Base-by-base conservation (phyloP, 179 eudicot genomes). In the Gypsophila paniculata region DNA sequence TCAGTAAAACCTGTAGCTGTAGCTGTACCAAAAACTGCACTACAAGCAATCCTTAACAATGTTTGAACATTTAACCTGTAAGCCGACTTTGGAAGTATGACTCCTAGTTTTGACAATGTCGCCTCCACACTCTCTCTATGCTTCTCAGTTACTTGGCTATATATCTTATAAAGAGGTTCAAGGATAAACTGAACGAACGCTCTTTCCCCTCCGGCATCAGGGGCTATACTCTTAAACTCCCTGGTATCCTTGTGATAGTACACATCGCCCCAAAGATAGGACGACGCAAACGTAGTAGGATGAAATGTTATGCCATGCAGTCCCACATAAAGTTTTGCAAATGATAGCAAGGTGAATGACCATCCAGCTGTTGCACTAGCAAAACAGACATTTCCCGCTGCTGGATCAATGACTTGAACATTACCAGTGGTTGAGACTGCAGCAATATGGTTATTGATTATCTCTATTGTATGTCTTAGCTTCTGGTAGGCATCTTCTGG, bases 121-220 rank as follows among this genome's bases (percentile, higher is more conserved):
- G 90, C 74, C 84, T 94, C 99, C 70, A 94, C 99, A 71, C 99
- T 94, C 88, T 90, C 90, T 79, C 88, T 91, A 73, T 94, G 99
- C 77, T 94, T 97, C 79, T 97, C 99, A 67, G 92, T 83, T n/a
- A 94, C 99, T 84, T 94, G 99, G 80, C 97, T 94, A 68, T 94
- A 94, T 69, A 94, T 79, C 81, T 94, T 91, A 81, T 94, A 94
- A 7, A 94, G 87, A 5, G 99, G 99, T 46, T 94, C 99, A 15
- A 94, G 91, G 60, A 94, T 84, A 83, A 94, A 94, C 76, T 91
- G 92, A 62, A 94, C 94, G 81, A 94, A 94, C 38, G 97, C 81
- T 63, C 99, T 86, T 74, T 94, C 99, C 57, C 80, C 97, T 68
- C 97, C 97, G 71, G 81, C 74, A 10, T 85, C 67, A 60, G 94